phyloP scores from a whole-genome alignment of 139 green algal species.

The Chloropicon primus region DNA sequence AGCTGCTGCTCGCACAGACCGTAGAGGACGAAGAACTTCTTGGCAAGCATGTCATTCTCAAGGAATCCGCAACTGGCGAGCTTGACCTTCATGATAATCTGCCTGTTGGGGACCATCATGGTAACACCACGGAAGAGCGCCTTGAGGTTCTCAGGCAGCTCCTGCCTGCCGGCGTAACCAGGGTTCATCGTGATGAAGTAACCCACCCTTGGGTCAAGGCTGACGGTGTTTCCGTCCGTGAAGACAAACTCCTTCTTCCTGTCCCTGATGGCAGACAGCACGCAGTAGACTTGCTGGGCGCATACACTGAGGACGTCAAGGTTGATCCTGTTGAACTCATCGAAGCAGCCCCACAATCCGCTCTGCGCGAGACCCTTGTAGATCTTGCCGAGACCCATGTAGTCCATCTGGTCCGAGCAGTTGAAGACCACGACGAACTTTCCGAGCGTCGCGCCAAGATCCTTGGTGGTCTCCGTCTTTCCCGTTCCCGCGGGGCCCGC shows the following conservation, averaged over 20 bases:
- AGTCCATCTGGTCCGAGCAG: conserved; percentile 93
- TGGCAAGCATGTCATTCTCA: conserved; percentile 83
- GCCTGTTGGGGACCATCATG: conserved; percentile 94
- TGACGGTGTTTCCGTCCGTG: conserved; percentile 73
- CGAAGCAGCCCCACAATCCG: conserved; percentile 91
- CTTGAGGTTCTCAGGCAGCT: conserved; percentile 97
- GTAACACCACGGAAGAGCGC: conserved; percentile 88
- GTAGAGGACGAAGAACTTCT: conserved; percentile 95
- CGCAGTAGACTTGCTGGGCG: conserved; percentile 81
- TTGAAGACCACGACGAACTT: conserved; percentile 98
- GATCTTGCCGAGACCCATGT: conserved; percentile 94
- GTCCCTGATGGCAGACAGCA: conserved; percentile 81
- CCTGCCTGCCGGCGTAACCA: conserved; percentile 73
- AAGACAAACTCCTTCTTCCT: conserved; percentile 82
- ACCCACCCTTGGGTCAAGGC: conserved; percentile 74
- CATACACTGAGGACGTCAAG: conserved; percentile 90
- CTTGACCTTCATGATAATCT: conserved; percentile 97
- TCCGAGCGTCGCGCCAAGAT: conserved; percentile 72
- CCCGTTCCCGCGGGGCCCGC: conserved; percentile 79
- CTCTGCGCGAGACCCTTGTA: conserved; percentile 91
- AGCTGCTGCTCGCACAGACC: conserved; percentile 94
- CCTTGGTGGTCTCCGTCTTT: conserved; percentile 95
- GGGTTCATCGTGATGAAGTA: conserved; percentile 99
- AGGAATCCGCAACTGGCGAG: conserved; percentile 83
- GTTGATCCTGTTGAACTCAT: conserved; percentile 99